phyloP scores from a whole-genome alignment of 345 rosid genomes.

The Aquilaria sinensis region DNA sequence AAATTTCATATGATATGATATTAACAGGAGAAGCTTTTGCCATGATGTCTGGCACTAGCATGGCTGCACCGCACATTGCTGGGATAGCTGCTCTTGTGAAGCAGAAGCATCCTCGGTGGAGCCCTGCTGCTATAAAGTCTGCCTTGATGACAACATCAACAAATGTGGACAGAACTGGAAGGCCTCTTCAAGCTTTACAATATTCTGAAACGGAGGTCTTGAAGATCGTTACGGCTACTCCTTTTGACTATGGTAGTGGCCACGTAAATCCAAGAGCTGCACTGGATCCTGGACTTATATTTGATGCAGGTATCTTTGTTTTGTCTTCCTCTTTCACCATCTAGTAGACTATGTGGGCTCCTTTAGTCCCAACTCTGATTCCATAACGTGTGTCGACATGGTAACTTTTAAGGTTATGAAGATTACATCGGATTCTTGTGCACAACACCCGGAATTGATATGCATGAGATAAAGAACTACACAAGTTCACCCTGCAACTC shows the following conservation, averaged over 20 bases:
- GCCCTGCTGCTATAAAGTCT: conserved; percentile 97
- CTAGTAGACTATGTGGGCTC: too few species aligned
- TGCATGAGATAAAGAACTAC: conserved; percentile 71
- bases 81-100: conserved; percentile 98
- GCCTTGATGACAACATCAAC: conserved; percentile 94
- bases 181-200: conserved; percentile 90
- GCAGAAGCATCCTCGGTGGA: conserved; percentile 95
- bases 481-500: conserved; percentile 69
- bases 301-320: conserved; percentile 66
- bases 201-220: conserved; percentile 77
- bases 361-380: too few species aligned
- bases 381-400: not conserved
- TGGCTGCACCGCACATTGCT: conserved; percentile 99
- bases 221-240: conserved; percentile 77
- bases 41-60: conserved; percentile 94
- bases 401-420: conserved; percentile 46
- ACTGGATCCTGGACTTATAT: conserved; percentile 92
- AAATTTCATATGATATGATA: not conserved
- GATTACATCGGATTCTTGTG: conserved; percentile 96
- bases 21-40: conserved; percentile 96
- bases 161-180: conserved; percentile 74
- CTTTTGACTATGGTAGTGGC: conserved; percentile 97
- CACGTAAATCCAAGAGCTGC: conserved; percentile 97
- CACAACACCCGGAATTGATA: conserved; percentile 82
- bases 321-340: too few species aligned